phyloP scores from a whole-genome alignment of 1,139 yeast species.

The Magnusiomyces ingens region DNA sequence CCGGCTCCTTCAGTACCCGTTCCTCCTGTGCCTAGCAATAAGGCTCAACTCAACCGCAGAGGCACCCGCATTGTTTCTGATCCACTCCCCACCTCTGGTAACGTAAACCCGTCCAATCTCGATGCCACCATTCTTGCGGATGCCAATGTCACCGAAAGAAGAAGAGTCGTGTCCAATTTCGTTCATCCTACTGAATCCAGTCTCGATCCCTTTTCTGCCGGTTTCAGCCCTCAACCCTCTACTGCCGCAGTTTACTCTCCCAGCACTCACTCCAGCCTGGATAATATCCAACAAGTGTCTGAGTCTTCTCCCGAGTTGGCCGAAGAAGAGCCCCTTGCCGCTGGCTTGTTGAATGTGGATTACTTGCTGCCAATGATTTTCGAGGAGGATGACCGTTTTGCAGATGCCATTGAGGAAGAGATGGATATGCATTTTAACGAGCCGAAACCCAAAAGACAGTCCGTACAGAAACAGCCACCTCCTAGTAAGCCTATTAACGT shows the following conservation, averaged over 20 bases:
- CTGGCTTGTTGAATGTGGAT: not conserved
- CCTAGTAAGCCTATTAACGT: not conserved
- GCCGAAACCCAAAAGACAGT: not conserved
- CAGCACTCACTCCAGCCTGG: no score
- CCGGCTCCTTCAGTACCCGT: slow-evolving; percentile 1
- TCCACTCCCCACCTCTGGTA: not conserved
- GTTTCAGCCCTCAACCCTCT: no score
- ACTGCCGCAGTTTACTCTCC: no score
- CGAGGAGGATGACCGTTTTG: slow-evolving; percentile 34
- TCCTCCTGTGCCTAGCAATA: not conserved
- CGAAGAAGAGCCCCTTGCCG: no score
- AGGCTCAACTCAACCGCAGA: not conserved
- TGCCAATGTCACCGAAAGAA: not conserved
- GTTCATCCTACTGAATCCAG: not conserved
- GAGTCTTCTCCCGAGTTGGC: no score
- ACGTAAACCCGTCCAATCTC: no score
- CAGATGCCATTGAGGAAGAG: slow-evolving; percentile 26
- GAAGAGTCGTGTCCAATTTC: not conserved
- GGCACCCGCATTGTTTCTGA: slow-evolving; percentile 1
- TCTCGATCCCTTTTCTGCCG: not conserved
- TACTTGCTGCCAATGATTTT: slow-evolving; percentile 35
- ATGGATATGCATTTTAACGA: slow-evolving; percentile 8
- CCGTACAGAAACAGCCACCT: not conserved
- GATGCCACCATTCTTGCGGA: not conserved
- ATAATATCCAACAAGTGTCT: no score